Evolutionary conservation across 2,329 filamentous ascomycete genomes (phyloP).

Genomic region (Verticillium nonalfalfae): DNA sequence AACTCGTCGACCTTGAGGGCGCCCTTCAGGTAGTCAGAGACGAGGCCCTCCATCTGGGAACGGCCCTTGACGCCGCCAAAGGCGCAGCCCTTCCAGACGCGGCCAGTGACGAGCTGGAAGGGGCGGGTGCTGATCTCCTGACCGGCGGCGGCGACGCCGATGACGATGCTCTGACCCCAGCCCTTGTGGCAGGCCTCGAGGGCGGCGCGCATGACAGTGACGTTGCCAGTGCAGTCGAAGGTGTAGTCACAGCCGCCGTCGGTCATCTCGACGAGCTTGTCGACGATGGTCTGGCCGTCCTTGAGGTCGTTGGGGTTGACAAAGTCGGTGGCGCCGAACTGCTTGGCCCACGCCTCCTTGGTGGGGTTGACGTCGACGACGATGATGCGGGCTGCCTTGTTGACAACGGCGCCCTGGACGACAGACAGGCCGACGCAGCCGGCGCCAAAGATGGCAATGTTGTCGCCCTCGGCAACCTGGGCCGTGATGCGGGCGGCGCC

Average conservation of each 20-base stretch:
- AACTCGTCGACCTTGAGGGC: constrained; percentile 98
- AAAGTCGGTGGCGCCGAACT: constrained; percentile 96
- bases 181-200: constrained; percentile 99
- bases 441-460: constrained; percentile 87
- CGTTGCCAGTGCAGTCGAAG: constrained; percentile 98
- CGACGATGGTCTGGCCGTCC: constrained; percentile 70
- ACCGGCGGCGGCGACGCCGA: constrained; percentile 91
- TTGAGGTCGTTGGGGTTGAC: constrained; percentile 83
- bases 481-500: constrained; percentile 92
- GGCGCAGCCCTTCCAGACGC: constrained; percentile 95
- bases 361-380: constrained; percentile 70
- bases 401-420: constrained; percentile 85
- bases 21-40: constrained; percentile 82
- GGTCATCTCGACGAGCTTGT: constrained; percentile 94
- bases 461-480: constrained; percentile 83
- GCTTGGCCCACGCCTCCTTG: constrained; percentile 88
- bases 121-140: constrained; percentile 93
- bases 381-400: constrained; percentile 74
- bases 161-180: constrained; percentile 97
- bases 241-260: constrained; percentile 98
- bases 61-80: constrained; percentile 98
- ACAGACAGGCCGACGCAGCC: constrained; percentile 95
- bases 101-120: constrained; percentile 97
- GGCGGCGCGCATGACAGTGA: constrained; percentile 89
- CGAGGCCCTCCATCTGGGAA: constrained; percentile 79